Evolutionary conservation across 331 rosid species (phyloP).

Genomic region (Quercus lobata): DNA sequence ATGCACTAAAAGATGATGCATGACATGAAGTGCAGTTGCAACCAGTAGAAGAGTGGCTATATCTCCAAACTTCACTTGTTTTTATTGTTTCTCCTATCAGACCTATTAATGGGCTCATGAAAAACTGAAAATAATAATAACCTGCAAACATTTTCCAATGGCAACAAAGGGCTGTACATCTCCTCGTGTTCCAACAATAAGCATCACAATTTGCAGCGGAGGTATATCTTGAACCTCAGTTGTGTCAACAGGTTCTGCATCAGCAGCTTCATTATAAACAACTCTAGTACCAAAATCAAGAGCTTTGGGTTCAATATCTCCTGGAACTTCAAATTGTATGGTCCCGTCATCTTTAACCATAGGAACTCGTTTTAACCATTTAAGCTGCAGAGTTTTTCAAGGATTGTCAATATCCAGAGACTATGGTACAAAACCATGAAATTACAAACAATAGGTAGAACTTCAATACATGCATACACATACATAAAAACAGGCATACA

Average conservation of each 20-base stretch:
- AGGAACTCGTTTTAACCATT: constrained; percentile 46
- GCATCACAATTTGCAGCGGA: constrained; percentile 82
- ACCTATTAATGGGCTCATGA: not conserved
- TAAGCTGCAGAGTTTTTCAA: constrained; percentile 43
- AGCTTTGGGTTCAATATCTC: constrained; percentile 32
- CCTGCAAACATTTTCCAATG: constrained; percentile 89
- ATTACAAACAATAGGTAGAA: too few relatives aligned
- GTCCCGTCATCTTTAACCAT: constrained; percentile 66
- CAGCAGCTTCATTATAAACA: constrained; percentile 10
- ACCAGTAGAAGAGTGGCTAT: not conserved
- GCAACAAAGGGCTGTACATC: constrained; percentile 97
- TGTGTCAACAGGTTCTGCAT: constrained; percentile 20
- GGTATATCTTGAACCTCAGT: constrained; percentile 31
- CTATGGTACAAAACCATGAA: not conserved
- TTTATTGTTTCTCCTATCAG: not conserved
- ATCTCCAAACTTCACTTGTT: not conserved
- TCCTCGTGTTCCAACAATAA: constrained; percentile 92
- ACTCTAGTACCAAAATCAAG: constrained; percentile 36
- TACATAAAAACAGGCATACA: too few relatives aligned
- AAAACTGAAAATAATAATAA: constrained; percentile 23
- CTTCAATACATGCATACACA: too few relatives aligned
- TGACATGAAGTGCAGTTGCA: not conserved
- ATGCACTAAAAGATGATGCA: not conserved
- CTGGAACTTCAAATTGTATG: constrained; percentile 64
- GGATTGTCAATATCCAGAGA: not conserved